A percentile compares a stretch with the other conserved stretches of the same genome.
Conservation (phyloP, 192 early-diverging fungal genomes). For the Coemansia sp. region DNA sequence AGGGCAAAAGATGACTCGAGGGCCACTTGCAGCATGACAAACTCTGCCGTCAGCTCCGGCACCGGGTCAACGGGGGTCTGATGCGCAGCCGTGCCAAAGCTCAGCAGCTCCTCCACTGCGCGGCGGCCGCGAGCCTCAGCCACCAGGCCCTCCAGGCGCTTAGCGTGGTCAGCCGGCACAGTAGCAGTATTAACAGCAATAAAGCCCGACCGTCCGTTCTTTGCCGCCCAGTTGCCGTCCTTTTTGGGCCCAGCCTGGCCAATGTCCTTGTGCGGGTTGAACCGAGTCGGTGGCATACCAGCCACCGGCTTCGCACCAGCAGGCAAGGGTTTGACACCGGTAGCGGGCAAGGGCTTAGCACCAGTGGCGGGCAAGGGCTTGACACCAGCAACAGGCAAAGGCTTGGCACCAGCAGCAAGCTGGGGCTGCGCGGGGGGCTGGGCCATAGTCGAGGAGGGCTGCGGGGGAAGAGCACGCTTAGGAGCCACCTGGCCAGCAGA, state of each 20-base stretch:
- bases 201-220: conserved; percentile 37
- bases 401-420: not conserved
- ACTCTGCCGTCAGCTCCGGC: conserved; percentile 24
- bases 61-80: not conserved
- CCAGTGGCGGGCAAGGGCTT: not conserved
- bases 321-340: not conserved
- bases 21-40: conserved; percentile 26
- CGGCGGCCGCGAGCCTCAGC: conserved; percentile 26
- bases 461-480: not conserved
- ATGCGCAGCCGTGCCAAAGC: conserved; percentile 4
- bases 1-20: conserved; percentile 38
- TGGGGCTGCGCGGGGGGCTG: not conserved
- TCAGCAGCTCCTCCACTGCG: conserved; percentile 37
- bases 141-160: conserved; percentile 17
- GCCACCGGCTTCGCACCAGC: conserved; percentile 5
- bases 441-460: not conserved
- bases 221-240: conserved; percentile 40
- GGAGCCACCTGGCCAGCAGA: not conserved
- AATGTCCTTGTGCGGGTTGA: conserved; percentile 51
- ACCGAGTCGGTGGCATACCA: conserved; percentile 21
- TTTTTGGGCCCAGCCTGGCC: conserved; percentile 29
- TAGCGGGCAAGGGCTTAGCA: not conserved
- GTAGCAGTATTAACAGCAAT: conserved; percentile 41
- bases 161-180: conserved; percentile 15
- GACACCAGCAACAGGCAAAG: not conserved